Evolutionary conservation across 169 alveolate genomes (phyloP), one percentile per base, ranked within the genome.

Genomic region (Plasmodium falciparum): DNA sequence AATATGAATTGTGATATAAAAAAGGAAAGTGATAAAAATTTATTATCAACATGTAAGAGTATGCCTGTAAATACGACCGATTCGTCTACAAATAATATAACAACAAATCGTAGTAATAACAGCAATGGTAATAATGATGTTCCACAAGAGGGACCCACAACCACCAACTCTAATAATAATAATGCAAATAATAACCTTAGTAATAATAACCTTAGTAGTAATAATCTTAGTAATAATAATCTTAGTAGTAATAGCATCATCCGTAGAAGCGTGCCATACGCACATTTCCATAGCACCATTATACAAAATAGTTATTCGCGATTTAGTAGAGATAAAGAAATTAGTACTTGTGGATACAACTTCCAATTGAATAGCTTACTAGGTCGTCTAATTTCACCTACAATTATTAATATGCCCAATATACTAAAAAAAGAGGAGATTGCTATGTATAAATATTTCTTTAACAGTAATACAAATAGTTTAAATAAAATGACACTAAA

Each of bases 391-490:
- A 52, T 88, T 52, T 76, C 95, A 54, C 91, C 91, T 26, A 78
- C 95, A 33, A 61, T 80, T 50, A 61, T 92, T 12, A 92, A 90
- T 26, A 78, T 88, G 80, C 95, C 95, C 59, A 92, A 92, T 88
- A 83, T 92, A 24, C 76, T 70, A 13, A 92, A 92, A 22, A 92
- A 76, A 39, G 93, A 88, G 39, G 91, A 85, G 29, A 88, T 89
- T 62, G 88, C 93, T 13, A 88, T 89, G 78, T 78, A 69, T 50
- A 92, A 88, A 66, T 80, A 80, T 69, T 80, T 80, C 52, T 80
- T 89, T 63, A 50, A 83, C 52, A 20, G 33, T 47, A 26, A 49
- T 3, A 59, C 92, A 24, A 76, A 89, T 65, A 24, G 80, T 15
- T 72, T 75, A 75, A 85, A 92, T 78, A 61, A 43, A 50, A 70